Evolutionary conservation across 139 green algal genomes (phyloP), one percentile per base, ranked within the genome.

Genomic region (Auxenochlorella pyrenoidosa): DNA sequence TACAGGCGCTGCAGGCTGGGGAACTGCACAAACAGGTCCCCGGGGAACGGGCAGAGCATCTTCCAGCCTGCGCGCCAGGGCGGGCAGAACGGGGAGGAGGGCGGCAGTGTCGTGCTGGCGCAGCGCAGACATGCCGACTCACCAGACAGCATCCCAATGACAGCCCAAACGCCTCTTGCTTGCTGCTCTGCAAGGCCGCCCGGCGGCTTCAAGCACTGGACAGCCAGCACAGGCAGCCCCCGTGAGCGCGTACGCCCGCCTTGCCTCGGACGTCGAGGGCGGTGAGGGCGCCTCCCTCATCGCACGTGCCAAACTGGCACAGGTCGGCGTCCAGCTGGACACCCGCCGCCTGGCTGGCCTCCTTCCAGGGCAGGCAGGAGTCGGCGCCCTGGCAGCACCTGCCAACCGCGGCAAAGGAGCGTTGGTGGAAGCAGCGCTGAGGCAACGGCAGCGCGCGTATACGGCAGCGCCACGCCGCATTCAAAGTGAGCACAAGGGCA

Each of bases 271-370:
- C 32, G 5, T 36, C 28, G 32, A 73, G 66, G 66, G 66, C 66
- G 34, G 66, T 73, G 38, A 79, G 40, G 40, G 26, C 22, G 41
- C 73, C 73, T 22, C n/a, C 73, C 28, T 51, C 32, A 32, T 40
- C 41, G 73, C 73, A 79, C 15, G 73, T 19, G 40, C 73, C 73
- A 58, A 79, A 79, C 73, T 79, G 73, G 73, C 73, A 79, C 5
- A 79, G 73, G 73, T 79, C 73, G 13, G 73, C 47, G 73, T 79
- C 73, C 54, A 63, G 54, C 54, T 63, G 15, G 18, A 24, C 54
- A 2, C 54, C 54, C 54, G 54, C 54, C 54, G 15, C 16, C 72
- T 32, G 40, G 73, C 73, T 79, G 73, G 40, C 73, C 73, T 58
- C 22, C 28, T 79, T 79, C 73, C 73, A 79, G 40, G 43, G 40